Percentiles rank a stretch among this genome's conserved stretches.
These are phyloP conservation scores for Huntiella omanensis DNA, from an alignment of 2,329 filamentous ascomycete genomes.

Conservation along the genomic window DNA sequence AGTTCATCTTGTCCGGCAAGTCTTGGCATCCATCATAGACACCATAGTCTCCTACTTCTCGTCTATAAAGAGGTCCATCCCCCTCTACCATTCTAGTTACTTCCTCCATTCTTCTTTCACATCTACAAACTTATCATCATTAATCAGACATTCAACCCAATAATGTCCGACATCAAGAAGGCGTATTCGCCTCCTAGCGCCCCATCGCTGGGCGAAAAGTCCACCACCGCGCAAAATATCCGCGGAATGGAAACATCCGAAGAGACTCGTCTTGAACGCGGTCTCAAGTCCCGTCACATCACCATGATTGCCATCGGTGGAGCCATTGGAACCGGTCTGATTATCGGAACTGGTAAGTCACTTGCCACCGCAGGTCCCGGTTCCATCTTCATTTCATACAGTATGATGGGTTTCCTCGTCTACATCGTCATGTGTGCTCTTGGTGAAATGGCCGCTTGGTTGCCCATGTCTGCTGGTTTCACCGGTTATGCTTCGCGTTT, in stretches of 20 bases:
- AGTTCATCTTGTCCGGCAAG: no score
- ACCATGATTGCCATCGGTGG: conserved; percentile 53
- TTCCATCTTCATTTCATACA: conserved; percentile 53
- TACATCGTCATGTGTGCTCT: conserved; percentile 67
- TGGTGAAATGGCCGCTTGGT: conserved; percentile 71
- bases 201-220: conserved; percentile 4
- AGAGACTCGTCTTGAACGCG: conserved; percentile 30
- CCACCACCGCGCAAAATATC: conserved; percentile 17
- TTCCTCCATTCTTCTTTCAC: background rate
- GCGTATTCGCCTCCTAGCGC: conserved; percentile 1
- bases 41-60: no score
- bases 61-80: background rate
- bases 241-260: conserved; percentile 30
- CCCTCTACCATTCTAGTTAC: background rate
- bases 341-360: conserved; percentile 46
- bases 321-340: conserved; percentile 55
- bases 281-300: conserved; percentile 35
- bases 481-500: conserved; percentile 65
- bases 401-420: conserved; percentile 50
- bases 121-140: background rate
- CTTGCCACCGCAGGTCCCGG: conserved; percentile 38
- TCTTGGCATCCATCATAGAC: no score
- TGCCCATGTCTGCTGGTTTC: conserved; percentile 62
- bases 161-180: conserved; percentile 7
- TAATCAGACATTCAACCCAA: background rate